Conservation (phyloP, 345 rosid species). For the Citrus cavaleriei region DNA sequence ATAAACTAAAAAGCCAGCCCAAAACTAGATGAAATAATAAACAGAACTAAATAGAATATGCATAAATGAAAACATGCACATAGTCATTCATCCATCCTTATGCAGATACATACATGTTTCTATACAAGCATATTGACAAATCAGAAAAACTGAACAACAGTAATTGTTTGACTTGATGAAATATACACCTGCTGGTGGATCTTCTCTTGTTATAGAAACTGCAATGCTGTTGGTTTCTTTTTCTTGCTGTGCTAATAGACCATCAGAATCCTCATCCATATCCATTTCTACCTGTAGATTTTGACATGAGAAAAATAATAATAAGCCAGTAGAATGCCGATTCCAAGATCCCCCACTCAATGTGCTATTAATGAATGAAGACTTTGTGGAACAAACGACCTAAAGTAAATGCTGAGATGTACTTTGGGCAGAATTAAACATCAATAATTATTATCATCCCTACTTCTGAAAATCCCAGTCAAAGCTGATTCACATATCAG, state of each 20-base stretch:
- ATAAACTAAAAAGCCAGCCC: neutral
- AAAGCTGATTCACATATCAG: neutral
- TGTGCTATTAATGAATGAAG: neutral
- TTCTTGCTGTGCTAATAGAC: conserved; percentile 35
- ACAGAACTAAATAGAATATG: neutral
- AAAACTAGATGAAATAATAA: neutral
- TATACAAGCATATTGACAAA: neutral
- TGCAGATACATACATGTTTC: neutral
- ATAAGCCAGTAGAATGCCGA: conserved; percentile 1
- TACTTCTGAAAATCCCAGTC: neutral
- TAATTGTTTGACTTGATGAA: neutral
- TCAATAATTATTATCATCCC: neutral
- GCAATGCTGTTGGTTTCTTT: conserved; percentile 29
- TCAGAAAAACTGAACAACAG: neutral
- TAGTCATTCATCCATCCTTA: neutral
- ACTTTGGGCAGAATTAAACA: neutral
- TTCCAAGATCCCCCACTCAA: neutral
- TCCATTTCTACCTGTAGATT: conserved; percentile 87
- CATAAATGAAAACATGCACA: neutral
- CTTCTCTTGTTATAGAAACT: conserved; percentile 28
- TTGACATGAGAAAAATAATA: conserved; percentile 12
- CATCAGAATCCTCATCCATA: conserved; percentile 62
- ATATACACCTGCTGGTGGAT: conserved; percentile 39
- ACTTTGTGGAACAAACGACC: neutral
- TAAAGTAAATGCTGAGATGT: neutral